phyloP scores from a whole-genome alignment of 345 rosid genomes.

The Hirschfeldia incana region DNA sequence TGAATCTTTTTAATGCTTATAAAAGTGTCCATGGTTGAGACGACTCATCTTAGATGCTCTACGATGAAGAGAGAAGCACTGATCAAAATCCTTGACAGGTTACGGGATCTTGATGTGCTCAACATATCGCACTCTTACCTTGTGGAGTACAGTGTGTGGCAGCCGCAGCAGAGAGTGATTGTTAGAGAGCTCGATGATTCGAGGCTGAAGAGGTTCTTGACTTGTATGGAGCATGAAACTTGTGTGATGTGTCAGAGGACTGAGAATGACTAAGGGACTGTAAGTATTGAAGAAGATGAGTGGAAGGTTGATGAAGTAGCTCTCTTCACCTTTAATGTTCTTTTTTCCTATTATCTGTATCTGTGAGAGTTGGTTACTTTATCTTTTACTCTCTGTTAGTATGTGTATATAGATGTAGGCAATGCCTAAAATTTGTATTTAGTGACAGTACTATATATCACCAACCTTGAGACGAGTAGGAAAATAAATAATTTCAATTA shows the following conservation, averaged over 20 bases:
- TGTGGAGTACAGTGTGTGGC: slow-evolving; percentile 47
- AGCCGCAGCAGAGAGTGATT: slow-evolving; percentile 44
- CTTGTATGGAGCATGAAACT: slow-evolving; percentile 56
- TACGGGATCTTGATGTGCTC: slow-evolving; percentile 64
- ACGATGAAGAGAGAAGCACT: slow-evolving; percentile 59
- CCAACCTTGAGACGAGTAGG: slow-evolving; percentile 20
- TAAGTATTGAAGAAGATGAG: slow-evolving; percentile 72
- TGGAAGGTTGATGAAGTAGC: slow-evolving; percentile 77
- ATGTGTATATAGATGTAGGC: slow-evolving; percentile 30
- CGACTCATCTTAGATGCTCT: slow-evolving; percentile 72
- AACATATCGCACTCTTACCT: slow-evolving; percentile 79
- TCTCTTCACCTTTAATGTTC: slow-evolving; percentile 41
- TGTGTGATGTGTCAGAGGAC: slow-evolving; percentile 83
- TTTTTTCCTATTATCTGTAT: not conserved
- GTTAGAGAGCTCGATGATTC: slow-evolving; percentile 50
- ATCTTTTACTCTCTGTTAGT: not conserved
- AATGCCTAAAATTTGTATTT: slow-evolving; percentile 28
- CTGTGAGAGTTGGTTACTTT: not conserved
- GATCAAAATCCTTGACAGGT: slow-evolving; percentile 54
- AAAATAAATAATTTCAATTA: not conserved
- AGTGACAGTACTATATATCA: slow-evolving; percentile 26
- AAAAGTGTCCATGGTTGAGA: slow-evolving; percentile 53
- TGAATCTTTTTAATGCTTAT: not conserved
- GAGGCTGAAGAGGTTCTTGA: slow-evolving; percentile 55
- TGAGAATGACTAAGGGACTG: slow-evolving; percentile 65